Conservation (phyloP, 306 rosid genomes). For the Chamaecrista fasciculata region DNA sequence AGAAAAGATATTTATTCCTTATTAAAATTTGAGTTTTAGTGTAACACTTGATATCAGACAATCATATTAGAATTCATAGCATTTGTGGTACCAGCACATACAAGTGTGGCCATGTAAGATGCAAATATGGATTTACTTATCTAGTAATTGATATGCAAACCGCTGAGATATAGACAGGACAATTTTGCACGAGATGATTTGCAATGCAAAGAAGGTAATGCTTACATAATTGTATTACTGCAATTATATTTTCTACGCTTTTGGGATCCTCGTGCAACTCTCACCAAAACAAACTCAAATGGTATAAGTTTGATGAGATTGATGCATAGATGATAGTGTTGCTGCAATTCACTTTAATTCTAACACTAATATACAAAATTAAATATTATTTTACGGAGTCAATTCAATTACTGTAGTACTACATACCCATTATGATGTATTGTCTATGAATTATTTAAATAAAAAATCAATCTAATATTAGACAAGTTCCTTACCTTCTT, state of each 20-base stretch:
- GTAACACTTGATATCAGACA: neutral
- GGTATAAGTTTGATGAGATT: neutral
- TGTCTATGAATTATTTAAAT: too few species aligned
- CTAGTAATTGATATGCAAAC: neutral
- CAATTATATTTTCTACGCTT: neutral
- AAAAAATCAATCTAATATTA: neutral
- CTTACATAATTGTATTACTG: neutral
- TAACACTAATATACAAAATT: neutral
- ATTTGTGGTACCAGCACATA: neutral
- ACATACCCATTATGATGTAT: too few species aligned
- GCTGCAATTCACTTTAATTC: neutral
- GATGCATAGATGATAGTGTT: neutral
- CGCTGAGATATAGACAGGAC: neutral
- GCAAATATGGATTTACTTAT: neutral
- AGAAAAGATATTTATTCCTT: neutral
- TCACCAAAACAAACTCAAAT: neutral
- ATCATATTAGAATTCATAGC: neutral
- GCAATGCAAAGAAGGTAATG: neutral
- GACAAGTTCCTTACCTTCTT: constrained; percentile 50
- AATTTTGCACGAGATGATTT: neutral
- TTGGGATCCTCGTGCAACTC: neutral
- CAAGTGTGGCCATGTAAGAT: neutral
- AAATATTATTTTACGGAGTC: neutral
- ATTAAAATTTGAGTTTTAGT: neutral
- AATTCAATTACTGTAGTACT: too few species aligned